These are phyloP conservation scores for Polyporus tsugae DNA, from an alignment of 1,284 basidiomycete species.

Conservation along the genomic window DNA sequence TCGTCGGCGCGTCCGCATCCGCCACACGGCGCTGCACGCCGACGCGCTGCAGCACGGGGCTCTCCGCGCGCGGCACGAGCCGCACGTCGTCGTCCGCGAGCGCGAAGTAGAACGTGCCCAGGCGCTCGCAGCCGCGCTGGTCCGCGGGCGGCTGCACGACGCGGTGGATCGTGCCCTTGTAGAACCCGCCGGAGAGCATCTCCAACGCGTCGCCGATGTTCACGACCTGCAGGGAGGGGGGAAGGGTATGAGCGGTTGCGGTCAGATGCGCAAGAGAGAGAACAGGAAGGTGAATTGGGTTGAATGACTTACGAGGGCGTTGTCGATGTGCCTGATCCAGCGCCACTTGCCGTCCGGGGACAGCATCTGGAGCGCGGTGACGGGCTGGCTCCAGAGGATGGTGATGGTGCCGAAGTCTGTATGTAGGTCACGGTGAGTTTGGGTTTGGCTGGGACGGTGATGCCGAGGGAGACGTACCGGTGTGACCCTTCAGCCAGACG, in stretches of 20 bases:
- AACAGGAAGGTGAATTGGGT: not conserved
- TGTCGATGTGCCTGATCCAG: slow-evolving; percentile 66
- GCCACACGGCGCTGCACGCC: slow-evolving; percentile 45
- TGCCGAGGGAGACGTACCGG: slow-evolving; percentile 9
- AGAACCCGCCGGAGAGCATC: slow-evolving; percentile 54
- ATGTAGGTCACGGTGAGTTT: slow-evolving; percentile 31
- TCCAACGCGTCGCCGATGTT: slow-evolving; percentile 53
- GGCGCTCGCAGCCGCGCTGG: slow-evolving; percentile 50
- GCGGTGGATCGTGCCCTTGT: slow-evolving; percentile 52
- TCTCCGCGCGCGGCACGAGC: slow-evolving; percentile 41
- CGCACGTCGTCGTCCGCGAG: slow-evolving; percentile 43
- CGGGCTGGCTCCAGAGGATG: slow-evolving; percentile 66
- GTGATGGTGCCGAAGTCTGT: slow-evolving; percentile 64
- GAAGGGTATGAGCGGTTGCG: too few relatives aligned
- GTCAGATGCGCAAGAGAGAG: not conserved
- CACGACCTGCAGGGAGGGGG: slow-evolving; percentile 39
- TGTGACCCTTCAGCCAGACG: slow-evolving; percentile 63
- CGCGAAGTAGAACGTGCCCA: slow-evolving; percentile 54
- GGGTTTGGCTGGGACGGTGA: too few relatives aligned
- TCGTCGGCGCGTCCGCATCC: slow-evolving; percentile 47
- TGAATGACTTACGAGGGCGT: slow-evolving; percentile 61
- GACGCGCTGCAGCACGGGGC: slow-evolving; percentile 42
- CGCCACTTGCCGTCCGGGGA: slow-evolving; percentile 60
- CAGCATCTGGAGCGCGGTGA: slow-evolving; percentile 64
- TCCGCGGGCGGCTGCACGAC: slow-evolving; percentile 58